Base-by-base conservation (phyloP, 768 basidiomycete genomes). In the Hebeloma cylindrosporum region DNA sequence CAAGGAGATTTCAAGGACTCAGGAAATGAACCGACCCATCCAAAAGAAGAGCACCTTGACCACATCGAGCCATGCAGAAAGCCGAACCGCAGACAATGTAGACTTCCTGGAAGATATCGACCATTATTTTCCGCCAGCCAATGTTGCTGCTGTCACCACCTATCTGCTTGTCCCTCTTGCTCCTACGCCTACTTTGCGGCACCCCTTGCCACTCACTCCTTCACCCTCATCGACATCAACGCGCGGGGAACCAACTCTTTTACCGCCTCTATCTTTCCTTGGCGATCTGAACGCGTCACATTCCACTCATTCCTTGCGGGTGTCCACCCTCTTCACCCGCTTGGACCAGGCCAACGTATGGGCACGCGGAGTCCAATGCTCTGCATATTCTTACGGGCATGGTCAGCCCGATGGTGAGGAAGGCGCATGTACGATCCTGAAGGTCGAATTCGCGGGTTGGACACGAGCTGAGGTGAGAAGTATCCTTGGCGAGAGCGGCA, bases 401-500 rank as follows among this genome's bases (percentile, higher is more conserved):
- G 54, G 17, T 60, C 71, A 54, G 25, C 53, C 44, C 3, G 52
- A 45, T 2, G 60, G 53, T 13, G 54, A 51, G 1, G 73, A 75
- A 32, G 84, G 78, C 11, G 75, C 82, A 4, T 85, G 84, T 52
- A 83, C 80, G 13, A 56, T 85, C 22, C 70, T 90, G 9, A 79
- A 78, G 40, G 73, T 93, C 35, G 77, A 79, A 25, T 88, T 93
- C 57, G 66, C 68, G 13, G 90, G 89, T 2, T 93, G 89, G 87
- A 74, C 78, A 3, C 77, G 77, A 52, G 67, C 69, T 8, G 77
- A 79, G 35, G 86, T 91, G 6, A 70, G 83, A 31, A 63, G 74
- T 35, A 72, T 89, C 14, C 73, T 90, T 9, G 89, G 89, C 9
- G 80, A 86, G 58, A 80, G 78, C 22, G 79, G 82, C 13, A 77